A percentile compares a stretch with the other conserved stretches of the same genome.
These are phyloP conservation scores for Orbilia quercus DNA, from an alignment of 2,329 filamentous ascomycete species.

Conservation along the genomic window DNA sequence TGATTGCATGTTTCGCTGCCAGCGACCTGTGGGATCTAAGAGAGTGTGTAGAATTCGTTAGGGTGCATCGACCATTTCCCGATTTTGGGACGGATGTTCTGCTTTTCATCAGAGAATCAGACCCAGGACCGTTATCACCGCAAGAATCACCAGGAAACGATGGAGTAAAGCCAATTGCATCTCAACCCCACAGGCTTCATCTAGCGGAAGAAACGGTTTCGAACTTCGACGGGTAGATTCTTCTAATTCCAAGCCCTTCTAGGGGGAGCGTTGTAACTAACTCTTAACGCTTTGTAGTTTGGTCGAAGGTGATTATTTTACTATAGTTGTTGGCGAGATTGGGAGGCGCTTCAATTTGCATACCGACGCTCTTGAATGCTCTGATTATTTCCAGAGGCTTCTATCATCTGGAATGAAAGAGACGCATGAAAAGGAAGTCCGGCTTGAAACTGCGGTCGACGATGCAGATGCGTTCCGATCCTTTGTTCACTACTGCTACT, in stretches of 20 bases:
- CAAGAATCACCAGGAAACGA: too few relatives aligned
- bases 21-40: not conserved
- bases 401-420: conserved; percentile 23
- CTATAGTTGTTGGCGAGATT: not conserved
- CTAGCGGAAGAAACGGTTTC: too few relatives aligned
- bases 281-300: not conserved
- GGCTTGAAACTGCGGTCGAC: conserved; percentile 20
- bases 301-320: not conserved
- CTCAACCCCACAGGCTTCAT: too few relatives aligned
- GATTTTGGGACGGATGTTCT: conserved; percentile 33
- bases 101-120: not conserved
- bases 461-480: conserved; percentile 10
- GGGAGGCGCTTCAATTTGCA: conserved; percentile 25
- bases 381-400: conserved; percentile 23
- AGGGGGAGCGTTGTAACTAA: too few relatives aligned
- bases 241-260: too few relatives aligned
- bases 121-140: too few relatives aligned
- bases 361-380: conserved; percentile 11
- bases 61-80: conserved; percentile 5
- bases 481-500: conserved; percentile 46
- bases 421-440: conserved; percentile 4
- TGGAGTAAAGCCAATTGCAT: too few relatives aligned
- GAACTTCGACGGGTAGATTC: too few relatives aligned
- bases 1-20: conserved; percentile 21
- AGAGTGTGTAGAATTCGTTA: not conserved